Evolutionary conservation across 768 basidiomycete genomes (phyloP).

Genomic region (Terana coerulea): DNA sequence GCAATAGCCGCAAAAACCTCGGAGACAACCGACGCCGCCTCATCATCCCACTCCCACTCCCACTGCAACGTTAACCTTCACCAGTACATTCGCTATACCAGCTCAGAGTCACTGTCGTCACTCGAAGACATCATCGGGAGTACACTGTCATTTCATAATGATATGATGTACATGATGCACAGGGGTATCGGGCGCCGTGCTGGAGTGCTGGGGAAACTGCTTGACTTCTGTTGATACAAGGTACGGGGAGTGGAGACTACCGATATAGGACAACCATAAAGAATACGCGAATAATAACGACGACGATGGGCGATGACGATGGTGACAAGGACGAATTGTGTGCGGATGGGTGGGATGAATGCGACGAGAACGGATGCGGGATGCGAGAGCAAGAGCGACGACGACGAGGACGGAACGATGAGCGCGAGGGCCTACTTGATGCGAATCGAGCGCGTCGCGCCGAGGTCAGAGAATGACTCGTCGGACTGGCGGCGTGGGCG

Average conservation of each 20-base stretch:
- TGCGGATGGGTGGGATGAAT: not conserved
- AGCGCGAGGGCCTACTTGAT: conserved; percentile 32
- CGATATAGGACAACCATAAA: not conserved
- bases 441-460: conserved; percentile 38
- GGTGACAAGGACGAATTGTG: not conserved
- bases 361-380: not conserved
- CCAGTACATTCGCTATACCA: not conserved
- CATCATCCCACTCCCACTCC: too few species aligned
- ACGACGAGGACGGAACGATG: conserved; percentile 6
- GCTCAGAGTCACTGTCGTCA: not conserved
- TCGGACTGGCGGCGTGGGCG: conserved; percentile 8
- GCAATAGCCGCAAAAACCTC: too few species aligned
- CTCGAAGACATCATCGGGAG: not conserved
- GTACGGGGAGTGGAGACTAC: conserved; percentile 1
- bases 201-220: too few species aligned
- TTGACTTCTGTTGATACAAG: conserved; percentile 22
- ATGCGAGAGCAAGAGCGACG: not conserved
- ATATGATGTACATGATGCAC: conserved; percentile 9
- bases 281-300: not conserved
- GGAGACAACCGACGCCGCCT: too few species aligned
- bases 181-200: too few species aligned
- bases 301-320: conserved; percentile 7
- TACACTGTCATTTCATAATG: not conserved
- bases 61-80: too few species aligned
- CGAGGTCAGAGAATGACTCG: conserved; percentile 29